Conservation (phyloP, 1,284 basidiomycete genomes). For the Wallemia ichthyophaga region DNA sequence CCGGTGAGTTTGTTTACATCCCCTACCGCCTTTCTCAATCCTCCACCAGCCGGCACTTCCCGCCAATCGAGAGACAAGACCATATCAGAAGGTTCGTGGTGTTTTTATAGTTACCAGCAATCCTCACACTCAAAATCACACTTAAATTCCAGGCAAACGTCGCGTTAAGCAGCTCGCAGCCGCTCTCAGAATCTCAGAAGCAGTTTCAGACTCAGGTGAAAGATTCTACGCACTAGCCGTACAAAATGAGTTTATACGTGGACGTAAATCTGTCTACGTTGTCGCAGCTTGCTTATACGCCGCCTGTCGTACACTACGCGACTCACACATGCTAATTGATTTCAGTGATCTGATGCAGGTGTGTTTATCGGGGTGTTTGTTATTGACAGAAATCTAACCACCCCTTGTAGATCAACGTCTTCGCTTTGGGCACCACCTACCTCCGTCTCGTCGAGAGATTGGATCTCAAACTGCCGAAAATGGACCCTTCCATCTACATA, state of each 20-base stretch:
- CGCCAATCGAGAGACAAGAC: constrained; percentile 50
- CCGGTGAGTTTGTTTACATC: constrained; percentile 30
- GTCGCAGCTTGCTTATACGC: constrained; percentile 87
- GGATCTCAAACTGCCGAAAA: constrained; percentile 50
- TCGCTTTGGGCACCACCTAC: constrained; percentile 84
- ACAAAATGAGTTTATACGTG: constrained; percentile 76
- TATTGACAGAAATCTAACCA: neutral
- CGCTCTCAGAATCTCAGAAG: constrained; percentile 43
- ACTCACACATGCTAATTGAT: constrained; percentile 90
- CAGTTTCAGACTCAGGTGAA: constrained; percentile 48
- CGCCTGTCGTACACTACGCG: constrained; percentile 65
- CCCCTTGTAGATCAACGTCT: constrained; percentile 62
- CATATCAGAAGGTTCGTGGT: constrained; percentile 40
- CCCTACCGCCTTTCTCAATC: neutral
- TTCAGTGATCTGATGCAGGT: constrained; percentile 77
- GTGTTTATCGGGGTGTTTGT: too few relatives aligned
- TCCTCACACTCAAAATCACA: neutral
- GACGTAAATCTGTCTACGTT: constrained; percentile 68
- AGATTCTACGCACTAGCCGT: constrained; percentile 79
- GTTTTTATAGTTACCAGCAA: neutral
- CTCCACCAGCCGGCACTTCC: neutral
- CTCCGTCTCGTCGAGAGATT: constrained; percentile 74
- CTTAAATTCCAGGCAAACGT: constrained; percentile 27
- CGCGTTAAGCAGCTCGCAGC: constrained; percentile 54
- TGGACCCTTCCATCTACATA: constrained; percentile 93